Evolutionary conservation across 2,329 filamentous ascomycete genomes (phyloP).

Genomic region (Lachnellula occidentalis): DNA sequence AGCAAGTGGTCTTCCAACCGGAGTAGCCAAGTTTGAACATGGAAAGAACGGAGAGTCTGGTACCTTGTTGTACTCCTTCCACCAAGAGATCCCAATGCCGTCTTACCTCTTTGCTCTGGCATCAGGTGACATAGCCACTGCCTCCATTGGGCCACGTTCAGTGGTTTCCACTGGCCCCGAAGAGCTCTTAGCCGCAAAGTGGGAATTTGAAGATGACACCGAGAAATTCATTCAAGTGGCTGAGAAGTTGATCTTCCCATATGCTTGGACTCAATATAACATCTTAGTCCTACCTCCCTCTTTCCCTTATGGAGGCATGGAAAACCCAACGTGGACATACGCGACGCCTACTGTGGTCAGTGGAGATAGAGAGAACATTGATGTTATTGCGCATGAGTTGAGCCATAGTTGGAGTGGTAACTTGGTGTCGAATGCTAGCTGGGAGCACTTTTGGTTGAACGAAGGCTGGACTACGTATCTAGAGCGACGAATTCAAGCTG

Average conservation of each 20-base stretch:
- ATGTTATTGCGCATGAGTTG: conserved; percentile 88
- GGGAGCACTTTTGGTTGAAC: conserved; percentile 75
- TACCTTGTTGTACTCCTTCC: conserved; percentile 70
- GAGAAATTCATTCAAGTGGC: conserved; percentile 87
- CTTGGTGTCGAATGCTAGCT: conserved; percentile 69
- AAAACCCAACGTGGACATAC: conserved; percentile 92
- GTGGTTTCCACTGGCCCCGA: conserved; percentile 84
- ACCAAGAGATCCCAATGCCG: conserved; percentile 88
- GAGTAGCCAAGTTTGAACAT: conserved; percentile 44
- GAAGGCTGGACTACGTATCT: conserved; percentile 93
- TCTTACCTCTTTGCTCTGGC: conserved; percentile 94
- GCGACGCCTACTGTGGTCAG: conserved; percentile 92
- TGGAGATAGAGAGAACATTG: conserved; percentile 84
- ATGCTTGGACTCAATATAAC: conserved; percentile 94
- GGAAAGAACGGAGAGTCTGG: conserved; percentile 46
- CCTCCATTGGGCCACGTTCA: conserved; percentile 80
- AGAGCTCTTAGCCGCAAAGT: conserved; percentile 75
- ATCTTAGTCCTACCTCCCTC: conserved; percentile 84
- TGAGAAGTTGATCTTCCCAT: conserved; percentile 76
- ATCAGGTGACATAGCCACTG: conserved; percentile 75
- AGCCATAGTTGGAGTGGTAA: conserved; percentile 84
- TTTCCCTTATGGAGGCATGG: conserved; percentile 87
- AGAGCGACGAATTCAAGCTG: conserved; percentile 75
- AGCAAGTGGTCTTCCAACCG: conserved; percentile 69
- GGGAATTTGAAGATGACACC: conserved; percentile 87